phyloP scores from a whole-genome alignment of 1,284 basidiomycete genomes.

The Ganoderma sp. region DNA sequence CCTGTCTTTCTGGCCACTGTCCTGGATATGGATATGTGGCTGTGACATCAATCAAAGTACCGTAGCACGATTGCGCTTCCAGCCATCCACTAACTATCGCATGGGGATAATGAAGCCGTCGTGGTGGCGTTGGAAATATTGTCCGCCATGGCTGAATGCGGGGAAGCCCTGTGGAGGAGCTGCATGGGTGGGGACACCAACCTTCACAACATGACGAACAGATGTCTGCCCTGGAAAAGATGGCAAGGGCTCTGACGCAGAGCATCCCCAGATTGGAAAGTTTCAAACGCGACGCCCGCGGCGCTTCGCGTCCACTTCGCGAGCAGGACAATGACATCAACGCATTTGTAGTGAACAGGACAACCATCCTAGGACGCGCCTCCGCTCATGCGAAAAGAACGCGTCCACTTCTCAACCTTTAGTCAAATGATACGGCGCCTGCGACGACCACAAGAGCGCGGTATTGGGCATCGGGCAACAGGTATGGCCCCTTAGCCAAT shows the following conservation, averaged over 20 bases:
- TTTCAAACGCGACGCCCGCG: slow-evolving; percentile 21
- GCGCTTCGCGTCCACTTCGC: slow-evolving; percentile 17
- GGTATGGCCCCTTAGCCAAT: neutral
- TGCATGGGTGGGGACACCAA: neutral
- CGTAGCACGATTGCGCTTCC: slow-evolving; percentile 8
- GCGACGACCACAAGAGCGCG: neutral
- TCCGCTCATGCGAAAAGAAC: neutral
- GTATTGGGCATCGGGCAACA: neutral
- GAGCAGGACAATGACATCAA: slow-evolving; percentile 13
- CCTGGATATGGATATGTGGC: slow-evolving; percentile 19
- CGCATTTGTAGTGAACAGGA: slow-evolving; percentile 5
- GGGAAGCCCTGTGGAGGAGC: slow-evolving; percentile 2
- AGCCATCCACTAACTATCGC: neutral
- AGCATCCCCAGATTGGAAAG: slow-evolving; percentile 25
- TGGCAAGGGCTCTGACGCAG: slow-evolving; percentile 5
- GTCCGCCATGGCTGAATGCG: slow-evolving; percentile 6
- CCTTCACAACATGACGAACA: neutral
- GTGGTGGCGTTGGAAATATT: slow-evolving; percentile 5
- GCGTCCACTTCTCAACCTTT: neutral
- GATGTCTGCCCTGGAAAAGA: slow-evolving; percentile 5
- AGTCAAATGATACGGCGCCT: neutral
- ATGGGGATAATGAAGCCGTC: slow-evolving; percentile 12
- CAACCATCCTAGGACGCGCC: neutral
- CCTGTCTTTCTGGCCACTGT: slow-evolving; percentile 10
- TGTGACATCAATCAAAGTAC: slow-evolving; percentile 22